Base-by-base conservation (phyloP, 495 filamentous ascomycete species). In the Monascus purpureus region DNA sequence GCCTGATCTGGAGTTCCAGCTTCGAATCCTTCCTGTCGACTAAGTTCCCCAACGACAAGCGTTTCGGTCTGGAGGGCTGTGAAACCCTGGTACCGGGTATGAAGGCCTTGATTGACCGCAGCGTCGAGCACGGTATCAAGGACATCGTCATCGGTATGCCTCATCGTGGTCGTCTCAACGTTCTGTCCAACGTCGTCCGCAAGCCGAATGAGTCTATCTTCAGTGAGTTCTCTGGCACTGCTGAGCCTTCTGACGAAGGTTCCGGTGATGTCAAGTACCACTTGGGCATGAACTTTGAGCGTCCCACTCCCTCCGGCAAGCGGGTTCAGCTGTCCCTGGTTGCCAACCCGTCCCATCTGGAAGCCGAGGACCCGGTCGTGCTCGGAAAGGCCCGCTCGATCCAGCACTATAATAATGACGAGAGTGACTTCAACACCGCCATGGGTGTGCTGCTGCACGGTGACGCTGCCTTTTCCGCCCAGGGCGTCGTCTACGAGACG, bases 171-270 rank as follows among this genome's bases (percentile, higher is more conserved):
- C 85, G 90, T 65, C 76, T 97, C 24, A 97, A 97, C 51, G 84
- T 97, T 25, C 75, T 97, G 27, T 93, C 83, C 65, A 97, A 97
- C 59, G 90, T 97, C 46, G 90, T 97, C 44, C 75, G 90, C 36
- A 97, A 97, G 65, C 85, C 90, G 39, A 97, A 97, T 52, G 92
- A 95, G 63, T 95, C 92, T 36, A 96, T 97, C 55, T 97, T 97
- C 67, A 92, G 81, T 57, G 90, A 97, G 59, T 97, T 97, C 46
- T 81, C 80, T 36, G 90, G 90, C 38, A 81, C 82, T 24, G 62
- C 82, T 20, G 88, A 84, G 47, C 80, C 85, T 16, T 77, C 77
- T 37, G 90, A 97, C 46, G 90, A 96, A 59, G 90, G 90, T 36
- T 96, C 92, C 30, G 90, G 90, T 40, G 90, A 97, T 57, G 90